phyloP scores from a whole-genome alignment of 805 yeast species.

The Saccharomycopsis vini region DNA sequence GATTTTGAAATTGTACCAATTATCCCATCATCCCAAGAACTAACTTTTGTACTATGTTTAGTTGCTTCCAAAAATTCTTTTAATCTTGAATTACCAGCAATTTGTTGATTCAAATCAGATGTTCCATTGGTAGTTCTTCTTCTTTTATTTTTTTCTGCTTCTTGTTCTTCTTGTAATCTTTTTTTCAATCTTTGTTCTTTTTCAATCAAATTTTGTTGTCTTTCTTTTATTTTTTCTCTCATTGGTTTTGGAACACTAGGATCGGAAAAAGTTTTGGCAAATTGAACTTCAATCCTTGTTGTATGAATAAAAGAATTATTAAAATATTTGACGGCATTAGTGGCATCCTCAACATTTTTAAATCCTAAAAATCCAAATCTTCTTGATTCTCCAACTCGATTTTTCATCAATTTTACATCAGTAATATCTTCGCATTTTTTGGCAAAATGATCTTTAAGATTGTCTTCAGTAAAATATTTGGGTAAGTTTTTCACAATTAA shows the following conservation, averaged over 20 bases:
- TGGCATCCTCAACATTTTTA: slow-evolving; percentile 65
- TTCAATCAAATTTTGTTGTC: slow-evolving; percentile 34
- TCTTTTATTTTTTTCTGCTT: slow-evolving; percentile 27
- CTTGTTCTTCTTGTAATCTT: slow-evolving; percentile 33
- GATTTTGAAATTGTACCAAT: slow-evolving; percentile 24
- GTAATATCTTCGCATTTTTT: slow-evolving; percentile 44
- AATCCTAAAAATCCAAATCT: slow-evolving; percentile 91
- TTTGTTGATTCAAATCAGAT: slow-evolving; percentile 46
- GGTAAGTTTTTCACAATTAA: slow-evolving; percentile 74
- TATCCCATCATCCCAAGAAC: slow-evolving; percentile 62
- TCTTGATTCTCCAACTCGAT: slow-evolving; percentile 78
- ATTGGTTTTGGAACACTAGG: slow-evolving; percentile 65
- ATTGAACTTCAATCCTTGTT: slow-evolving; percentile 62
- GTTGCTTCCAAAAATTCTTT: slow-evolving; percentile 76
- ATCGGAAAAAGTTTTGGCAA: slow-evolving; percentile 82
- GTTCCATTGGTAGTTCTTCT: slow-evolving; percentile 20
- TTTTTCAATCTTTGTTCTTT: slow-evolving; percentile 39
- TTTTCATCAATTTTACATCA: slow-evolving; percentile 79
- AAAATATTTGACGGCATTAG: slow-evolving; percentile 65
- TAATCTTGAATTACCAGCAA: slow-evolving; percentile 55
- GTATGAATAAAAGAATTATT: slow-evolving; percentile 78
- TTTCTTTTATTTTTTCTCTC: slow-evolving; percentile 47
- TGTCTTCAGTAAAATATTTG: slow-evolving; percentile 52
- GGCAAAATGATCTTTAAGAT: slow-evolving; percentile 45
- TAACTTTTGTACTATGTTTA: slow-evolving; percentile 62